Base-by-base conservation (phyloP, 2,329 filamentous ascomycete genomes). In the Blastomyces gilchristii region DNA sequence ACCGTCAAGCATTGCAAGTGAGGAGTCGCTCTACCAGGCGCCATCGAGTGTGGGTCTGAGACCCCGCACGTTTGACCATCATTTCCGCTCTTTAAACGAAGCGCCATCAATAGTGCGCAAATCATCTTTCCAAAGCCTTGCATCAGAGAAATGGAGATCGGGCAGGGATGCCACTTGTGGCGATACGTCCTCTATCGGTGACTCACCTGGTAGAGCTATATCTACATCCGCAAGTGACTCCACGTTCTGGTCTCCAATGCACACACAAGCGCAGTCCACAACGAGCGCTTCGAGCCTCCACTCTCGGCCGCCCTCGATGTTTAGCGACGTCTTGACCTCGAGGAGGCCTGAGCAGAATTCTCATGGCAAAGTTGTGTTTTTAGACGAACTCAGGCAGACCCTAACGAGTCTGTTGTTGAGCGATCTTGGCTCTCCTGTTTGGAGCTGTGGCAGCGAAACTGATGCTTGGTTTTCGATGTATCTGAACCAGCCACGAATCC, bases 211-310 rank as follows among this genome's bases (percentile, higher is more conserved):
- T 4, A 86, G 67, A 85, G 91, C 72, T 85, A 89, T 75, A 84
- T 95, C 75, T 82, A 89, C 64, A 72, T 83, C 69, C 53, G 86
- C 88, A 0, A 87, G 88, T 64, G 90, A 94, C 69, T 88, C 90
- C 0, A 94, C 91, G 0, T 95, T 93, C 72, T 97, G 91, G 91
- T 96, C 92, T 2, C 90, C 90, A 0, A 91, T 93, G 68, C 87
- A 90, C 64, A 85, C 86, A 0, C 80, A 83, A 60, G 81, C 84
- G 0, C 82, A 87, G 65, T 85, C 85, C 43, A 85, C 88, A 1
- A 83, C 85, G 0, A 85, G 80, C 65, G 78, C 81, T 73, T 87
- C 77, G 72, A 90, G 72, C 77, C 82, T 74, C 73, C 82, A 75
- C 52, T 79, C 77, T 3, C 72, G 76, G 3, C 76, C 76, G 8